A percentile compares a stretch with the other conserved stretches of the same genome.
Conservation (phyloP, 2,329 filamentous ascomycete species). For the Curvularia sp. region DNA sequence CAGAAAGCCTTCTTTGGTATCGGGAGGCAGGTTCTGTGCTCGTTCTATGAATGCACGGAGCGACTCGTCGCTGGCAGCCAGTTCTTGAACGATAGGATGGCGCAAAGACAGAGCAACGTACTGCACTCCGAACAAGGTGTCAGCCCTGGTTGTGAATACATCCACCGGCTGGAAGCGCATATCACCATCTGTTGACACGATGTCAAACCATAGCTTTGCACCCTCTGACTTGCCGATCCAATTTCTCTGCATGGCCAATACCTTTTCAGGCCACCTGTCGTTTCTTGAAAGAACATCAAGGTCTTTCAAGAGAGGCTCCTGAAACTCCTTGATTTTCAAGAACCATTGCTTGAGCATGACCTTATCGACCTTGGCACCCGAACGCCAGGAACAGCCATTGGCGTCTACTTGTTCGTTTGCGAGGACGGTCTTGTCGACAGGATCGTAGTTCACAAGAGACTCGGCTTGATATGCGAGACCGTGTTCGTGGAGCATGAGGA, state of each 20-base stretch:
- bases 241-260: slow-evolving; percentile 82
- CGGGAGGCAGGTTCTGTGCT: slow-evolving; percentile 60
- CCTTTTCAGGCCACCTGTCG: slow-evolving; percentile 80
- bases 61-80: slow-evolving; percentile 66
- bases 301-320: slow-evolving; percentile 74
- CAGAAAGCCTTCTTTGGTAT: slow-evolving; percentile 70
- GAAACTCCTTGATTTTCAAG: slow-evolving; percentile 80
- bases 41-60: slow-evolving; percentile 72
- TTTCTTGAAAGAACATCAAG: slow-evolving; percentile 69
- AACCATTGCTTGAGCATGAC: slow-evolving; percentile 87
- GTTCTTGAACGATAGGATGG: slow-evolving; percentile 70
- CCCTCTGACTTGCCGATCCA: slow-evolving; percentile 85
- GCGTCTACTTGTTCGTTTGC: slow-evolving; percentile 94
- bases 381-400: slow-evolving; percentile 85
- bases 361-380: slow-evolving; percentile 83
- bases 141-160: slow-evolving; percentile 83
- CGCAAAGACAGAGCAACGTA: slow-evolving; percentile 79
- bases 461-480: slow-evolving; percentile 84
- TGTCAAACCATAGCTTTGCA: slow-evolving; percentile 73
- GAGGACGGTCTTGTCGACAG: slow-evolving; percentile 85
- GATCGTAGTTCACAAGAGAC: slow-evolving; percentile 88
- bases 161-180: slow-evolving; percentile 62
- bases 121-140: slow-evolving; percentile 86
- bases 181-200: slow-evolving; percentile 54
- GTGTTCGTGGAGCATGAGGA: slow-evolving; percentile 75